Percentiles rank a stretch among this genome's conserved stretches.
These are phyloP conservation scores for Pleurotus salmoneostramineus DNA, from an alignment of 768 basidiomycete species.

Conservation along the genomic window DNA sequence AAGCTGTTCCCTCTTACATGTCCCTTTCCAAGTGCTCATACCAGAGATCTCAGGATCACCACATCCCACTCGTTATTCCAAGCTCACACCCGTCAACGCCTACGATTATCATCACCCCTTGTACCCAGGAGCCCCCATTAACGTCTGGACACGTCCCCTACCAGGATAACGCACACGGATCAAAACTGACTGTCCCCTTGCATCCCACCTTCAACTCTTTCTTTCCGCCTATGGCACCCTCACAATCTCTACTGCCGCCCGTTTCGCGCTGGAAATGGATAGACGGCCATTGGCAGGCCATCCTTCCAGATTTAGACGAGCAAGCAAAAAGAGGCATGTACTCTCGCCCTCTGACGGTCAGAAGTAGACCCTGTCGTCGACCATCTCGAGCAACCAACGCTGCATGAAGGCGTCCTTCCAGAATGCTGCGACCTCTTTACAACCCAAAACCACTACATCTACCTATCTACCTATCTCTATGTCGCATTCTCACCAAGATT, in stretches of 20 bases:
- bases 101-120: constrained; percentile 48
- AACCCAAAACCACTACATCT: no score
- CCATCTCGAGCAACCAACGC: constrained; percentile 2
- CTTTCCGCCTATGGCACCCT: constrained; percentile 38
- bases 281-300: constrained; percentile 51
- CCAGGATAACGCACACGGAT: constrained; percentile 52
- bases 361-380: constrained; percentile 12
- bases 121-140: constrained; percentile 33
- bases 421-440: background rate
- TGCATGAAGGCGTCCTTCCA: background rate
- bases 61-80: constrained; percentile 23
- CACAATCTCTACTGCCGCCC: constrained; percentile 19
- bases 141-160: constrained; percentile 40
- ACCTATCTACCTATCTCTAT: background rate
- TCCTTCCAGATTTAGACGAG: constrained; percentile 42
- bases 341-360: constrained; percentile 22
- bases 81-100: constrained; percentile 36
- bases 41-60: background rate
- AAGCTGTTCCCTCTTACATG: background rate
- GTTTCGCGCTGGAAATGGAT: constrained; percentile 43
- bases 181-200: constrained; percentile 44
- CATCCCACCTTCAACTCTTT: constrained; percentile 40
- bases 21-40: background rate
- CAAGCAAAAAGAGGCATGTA: constrained; percentile 41
- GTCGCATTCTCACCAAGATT: background rate